These are phyloP conservation scores for Salvia hispanica DNA, from an alignment of 257 asterid genomes.

Conservation along the genomic window DNA sequence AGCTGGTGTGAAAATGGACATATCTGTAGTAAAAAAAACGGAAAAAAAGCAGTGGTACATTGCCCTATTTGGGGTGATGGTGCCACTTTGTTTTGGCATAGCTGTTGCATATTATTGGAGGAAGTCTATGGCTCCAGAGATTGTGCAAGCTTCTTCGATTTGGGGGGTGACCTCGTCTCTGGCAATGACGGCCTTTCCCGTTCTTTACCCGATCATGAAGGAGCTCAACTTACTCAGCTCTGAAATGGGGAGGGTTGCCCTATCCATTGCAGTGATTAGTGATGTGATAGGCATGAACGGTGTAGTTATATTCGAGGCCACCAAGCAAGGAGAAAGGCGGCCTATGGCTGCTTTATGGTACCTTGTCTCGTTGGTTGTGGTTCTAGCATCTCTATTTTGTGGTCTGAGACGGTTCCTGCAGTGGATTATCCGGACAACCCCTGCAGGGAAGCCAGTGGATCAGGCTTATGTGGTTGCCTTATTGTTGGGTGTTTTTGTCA, in stretches of 20 bases:
- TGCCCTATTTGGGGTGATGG: slow-evolving; percentile 38
- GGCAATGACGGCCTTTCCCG: slow-evolving; percentile 70
- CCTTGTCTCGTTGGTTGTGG: slow-evolving; percentile 38
- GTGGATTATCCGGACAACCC: slow-evolving; percentile 68
- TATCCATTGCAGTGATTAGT: slow-evolving; percentile 52
- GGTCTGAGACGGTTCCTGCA: slow-evolving; percentile 58
- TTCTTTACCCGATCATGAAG: slow-evolving; percentile 58
- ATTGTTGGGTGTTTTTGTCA: slow-evolving; percentile 58
- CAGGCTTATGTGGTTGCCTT: slow-evolving; percentile 61
- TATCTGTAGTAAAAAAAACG: slow-evolving; percentile 37
- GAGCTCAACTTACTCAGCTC: slow-evolving; percentile 87
- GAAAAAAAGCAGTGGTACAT: slow-evolving; percentile 67
- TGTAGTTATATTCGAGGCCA: slow-evolving; percentile 58
- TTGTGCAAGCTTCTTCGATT: slow-evolving; percentile 47
- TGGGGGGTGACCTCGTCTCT: slow-evolving; percentile 55
- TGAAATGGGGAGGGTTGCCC: slow-evolving; percentile 71
- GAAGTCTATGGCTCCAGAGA: slow-evolving; percentile 39
- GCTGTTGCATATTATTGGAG: slow-evolving; percentile 38
- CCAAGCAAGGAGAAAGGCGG: slow-evolving; percentile 54
- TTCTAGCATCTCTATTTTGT: slow-evolving; percentile 38
- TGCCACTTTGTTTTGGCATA: slow-evolving; percentile 44
- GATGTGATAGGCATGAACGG: slow-evolving; percentile 59
- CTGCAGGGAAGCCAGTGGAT: slow-evolving; percentile 71
- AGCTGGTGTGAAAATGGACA: slow-evolving; percentile 70
- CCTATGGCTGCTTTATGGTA: slow-evolving; percentile 54